Base-by-base conservation (phyloP, 495 filamentous ascomycete species). In the Aspergillus panamensis region DNA sequence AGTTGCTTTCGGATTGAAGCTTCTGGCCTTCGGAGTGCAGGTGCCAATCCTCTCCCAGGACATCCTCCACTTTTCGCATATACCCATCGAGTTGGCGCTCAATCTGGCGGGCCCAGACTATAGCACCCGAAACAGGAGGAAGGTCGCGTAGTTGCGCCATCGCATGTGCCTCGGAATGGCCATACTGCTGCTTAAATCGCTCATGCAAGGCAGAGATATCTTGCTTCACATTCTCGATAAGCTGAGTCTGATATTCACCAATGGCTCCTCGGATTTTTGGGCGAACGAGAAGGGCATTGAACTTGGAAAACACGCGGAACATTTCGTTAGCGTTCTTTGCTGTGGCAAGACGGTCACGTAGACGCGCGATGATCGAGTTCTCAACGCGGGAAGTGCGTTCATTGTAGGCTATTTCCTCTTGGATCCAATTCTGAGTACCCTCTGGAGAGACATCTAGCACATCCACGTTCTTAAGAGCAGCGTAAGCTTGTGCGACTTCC, bases 251-350 rank as follows among this genome's bases (percentile, higher is more conserved):
- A 67, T 97, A 99, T 69, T 97, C 95, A 25, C 91, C 86, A 66
- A 99, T 99, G 50, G 94, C 94, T 65, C 94, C 92, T 43, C 94
- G 85, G 69, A 99, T 97, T 78, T 97, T 97, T 16, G 95, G 95
- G 30, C 94, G 84, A 48, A 99, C 92, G 66, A 99, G 93, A 48
- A 99, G 86, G 29, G 94, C 95, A 66, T 99, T 99, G 81, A 99
- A 99, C 67, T 97, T 97, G 17, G 94, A 99, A 69, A 97, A 97
- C 47, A 99, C 94, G 37, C 95, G 89, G 70, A 99, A 99, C 94
- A 97, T 99, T 69, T 97, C 94, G 68, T 95, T 97, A 19, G 94
- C 94, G 52, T 87, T 92, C 79, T 92, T 97, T 12, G 94, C 92
- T 3, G 90, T 96, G 2, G 93, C 94, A 51, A 99, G 79, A 42